Base-by-base conservation (phyloP, 192 early-diverging fungal species). In the Borealophlyctis nickersoniae region DNA sequence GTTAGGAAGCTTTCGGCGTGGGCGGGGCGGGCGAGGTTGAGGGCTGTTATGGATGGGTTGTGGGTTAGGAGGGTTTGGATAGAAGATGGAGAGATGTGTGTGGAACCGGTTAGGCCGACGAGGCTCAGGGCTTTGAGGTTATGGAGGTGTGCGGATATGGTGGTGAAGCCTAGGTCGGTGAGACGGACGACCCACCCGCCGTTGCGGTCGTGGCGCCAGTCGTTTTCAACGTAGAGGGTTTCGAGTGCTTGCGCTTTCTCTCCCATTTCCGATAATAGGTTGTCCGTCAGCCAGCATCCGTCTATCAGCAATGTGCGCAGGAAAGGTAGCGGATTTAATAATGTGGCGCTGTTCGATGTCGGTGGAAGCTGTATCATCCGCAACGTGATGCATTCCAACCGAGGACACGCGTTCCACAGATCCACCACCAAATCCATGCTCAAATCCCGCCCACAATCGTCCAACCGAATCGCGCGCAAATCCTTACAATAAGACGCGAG, bases 221-320 rank as follows among this genome's bases (percentile, higher is more conserved):
- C 64, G 24, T 59, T 52, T 33, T 71, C 69, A 2, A 71, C 23
- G 23, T 71, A 71, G 22, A 71, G 60, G 1, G 63, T 71, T 39
- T 62, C 58, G 4, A 71, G 56, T n/a, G 67, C 67, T 0, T 63
- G 69, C n/a, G 69, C 61, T 24, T 26, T 26, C 19, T 56, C 36
- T 4, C 52, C 65, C 27, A 71, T 68, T 24, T 34, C 14, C 11
- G 5, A 23, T 0, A 71, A 2, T 4, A 68, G 28, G 52, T 49
- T 64, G 50, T 71, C 69, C 3, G 69, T 60, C 16, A 60, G 52
- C 69, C 69, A 71, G 55, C 69, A 71, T 3, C 69, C 64, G 36
- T 71, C 69, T 22, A 71, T 32, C 23, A 71, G 49, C 5, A 71
- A 22, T 29, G 69, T 39, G 19, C 60, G 36, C 24, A 69, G 32